Base-by-base conservation (phyloP, 2,329 filamentous ascomycete genomes). In the Fusarium zealandicum region DNA sequence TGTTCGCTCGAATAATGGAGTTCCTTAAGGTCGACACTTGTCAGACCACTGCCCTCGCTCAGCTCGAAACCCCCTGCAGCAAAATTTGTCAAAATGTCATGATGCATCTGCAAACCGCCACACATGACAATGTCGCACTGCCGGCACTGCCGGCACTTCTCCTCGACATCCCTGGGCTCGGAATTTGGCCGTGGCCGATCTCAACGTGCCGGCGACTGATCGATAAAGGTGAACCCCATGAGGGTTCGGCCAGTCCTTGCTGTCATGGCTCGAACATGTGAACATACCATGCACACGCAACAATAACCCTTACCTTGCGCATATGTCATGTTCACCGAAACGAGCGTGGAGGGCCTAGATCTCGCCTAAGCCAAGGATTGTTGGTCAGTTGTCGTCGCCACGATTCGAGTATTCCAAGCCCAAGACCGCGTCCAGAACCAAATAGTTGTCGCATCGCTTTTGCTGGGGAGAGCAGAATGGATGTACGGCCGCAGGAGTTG, bases 221-320 rank as follows among this genome's bases (percentile, higher is more conserved):
- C 25, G 18, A 47, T 10, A 25, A 38, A 20, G 10, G 18, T 18
- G 28, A 47, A 39, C n/a, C 25, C 27, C n/a, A 47, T 27, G 35
- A 36, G 16, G 44, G 8, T 17, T 31, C 36, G 25, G 16, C 2
- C 27, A 17, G 35, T 17, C 27, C 18, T 32, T 17, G 33, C 27
- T 39, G 18, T 10, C 28, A 18, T n/a, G 27, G 27, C 39, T 39
- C 27, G 27, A 9, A 22, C 12, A 13, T 13, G 27, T n/a, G 35
- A 47, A 47, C 17, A 39, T 31, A 17, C 37, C 32, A 47, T 47
- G 44, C 17, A 28, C 44, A 39, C 13, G 35, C 44, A 39, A 47
- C 18, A 31, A 18, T 20, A 13, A 25, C 14, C 20, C 44, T 47
- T 25, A 47, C 27, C 35, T 17, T 10, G 43, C 25, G 17, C 32